phyloP scores from a whole-genome alignment of 441 rosid species.

The Adansonia gregorii region DNA sequence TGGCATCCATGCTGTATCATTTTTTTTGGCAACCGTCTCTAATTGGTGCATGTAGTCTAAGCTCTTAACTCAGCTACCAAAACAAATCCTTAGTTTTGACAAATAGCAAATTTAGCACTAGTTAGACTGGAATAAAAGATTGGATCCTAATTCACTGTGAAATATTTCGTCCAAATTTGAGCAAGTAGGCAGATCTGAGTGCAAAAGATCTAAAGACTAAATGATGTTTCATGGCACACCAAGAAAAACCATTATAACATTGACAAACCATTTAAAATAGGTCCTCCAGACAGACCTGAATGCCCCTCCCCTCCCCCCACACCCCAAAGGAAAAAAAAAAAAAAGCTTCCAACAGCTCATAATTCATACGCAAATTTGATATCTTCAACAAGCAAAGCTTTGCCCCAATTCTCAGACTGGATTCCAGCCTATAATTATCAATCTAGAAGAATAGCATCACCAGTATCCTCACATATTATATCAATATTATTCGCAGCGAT shows the following conservation, averaged over 20 bases:
- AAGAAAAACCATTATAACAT: background rate
- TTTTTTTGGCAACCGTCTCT: background rate
- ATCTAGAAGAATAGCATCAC: background rate
- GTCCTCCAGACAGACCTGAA: constrained; percentile 16
- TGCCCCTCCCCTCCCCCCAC: background rate
- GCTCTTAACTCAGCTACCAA: background rate
- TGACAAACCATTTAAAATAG: background rate
- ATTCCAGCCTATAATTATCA: background rate
- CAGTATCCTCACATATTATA: background rate
- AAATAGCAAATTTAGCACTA: background rate
- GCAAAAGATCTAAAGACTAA: background rate
- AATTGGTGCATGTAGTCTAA: background rate
- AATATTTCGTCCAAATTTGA: background rate
- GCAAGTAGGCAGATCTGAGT: background rate
- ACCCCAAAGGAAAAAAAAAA: too few species aligned
- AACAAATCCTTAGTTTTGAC: background rate
- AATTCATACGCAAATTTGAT: background rate
- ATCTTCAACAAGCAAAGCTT: background rate
- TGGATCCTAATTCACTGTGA: background rate
- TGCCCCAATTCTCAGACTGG: constrained; percentile 1
- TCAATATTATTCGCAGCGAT: background rate
- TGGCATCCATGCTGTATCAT: too few species aligned
- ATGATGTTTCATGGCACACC: background rate
- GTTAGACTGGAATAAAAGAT: background rate
- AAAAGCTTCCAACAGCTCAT: background rate